These are phyloP conservation scores for Colletotrichum sp. DNA, from an alignment of 2,329 filamentous ascomycete genomes.

Conservation along the genomic window DNA sequence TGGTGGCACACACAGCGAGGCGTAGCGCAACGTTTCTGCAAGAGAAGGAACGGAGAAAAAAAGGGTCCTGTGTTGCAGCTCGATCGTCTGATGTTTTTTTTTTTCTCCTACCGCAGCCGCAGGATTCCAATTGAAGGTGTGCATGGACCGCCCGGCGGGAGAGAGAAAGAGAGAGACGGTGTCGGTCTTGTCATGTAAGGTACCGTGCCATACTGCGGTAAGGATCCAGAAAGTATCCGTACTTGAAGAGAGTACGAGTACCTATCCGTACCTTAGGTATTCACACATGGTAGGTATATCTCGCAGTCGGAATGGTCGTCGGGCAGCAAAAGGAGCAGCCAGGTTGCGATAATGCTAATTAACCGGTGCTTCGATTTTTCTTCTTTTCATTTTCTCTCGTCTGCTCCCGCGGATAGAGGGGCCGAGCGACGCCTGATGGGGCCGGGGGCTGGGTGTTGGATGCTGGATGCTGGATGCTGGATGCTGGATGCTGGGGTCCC, in stretches of 20 bases:
- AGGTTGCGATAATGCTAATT: background rate
- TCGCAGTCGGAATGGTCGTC: background rate
- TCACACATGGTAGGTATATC: background rate
- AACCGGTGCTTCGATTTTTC: background rate
- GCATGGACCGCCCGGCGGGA: background rate
- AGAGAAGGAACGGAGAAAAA: background rate
- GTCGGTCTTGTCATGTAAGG: background rate
- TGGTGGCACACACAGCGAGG: background rate
- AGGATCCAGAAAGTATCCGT: background rate
- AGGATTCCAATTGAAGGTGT: background rate
- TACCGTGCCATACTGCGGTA: background rate
- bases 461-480: background rate
- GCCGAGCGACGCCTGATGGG: background rate
- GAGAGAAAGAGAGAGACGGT: background rate
- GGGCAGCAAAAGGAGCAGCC: background rate
- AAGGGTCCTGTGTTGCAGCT: background rate
- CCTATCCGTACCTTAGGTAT: no score
- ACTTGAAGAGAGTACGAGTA: background rate
- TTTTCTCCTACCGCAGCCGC: background rate
- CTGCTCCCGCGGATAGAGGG: background rate
- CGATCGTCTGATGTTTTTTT: conserved; percentile 18
- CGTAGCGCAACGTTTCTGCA: background rate
- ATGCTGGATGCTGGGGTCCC: background rate
- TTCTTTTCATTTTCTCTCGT: background rate
- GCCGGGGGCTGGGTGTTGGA: background rate